Base-by-base conservation (phyloP, 169 alveolate species). In the Plasmodium gonderi region DNA sequence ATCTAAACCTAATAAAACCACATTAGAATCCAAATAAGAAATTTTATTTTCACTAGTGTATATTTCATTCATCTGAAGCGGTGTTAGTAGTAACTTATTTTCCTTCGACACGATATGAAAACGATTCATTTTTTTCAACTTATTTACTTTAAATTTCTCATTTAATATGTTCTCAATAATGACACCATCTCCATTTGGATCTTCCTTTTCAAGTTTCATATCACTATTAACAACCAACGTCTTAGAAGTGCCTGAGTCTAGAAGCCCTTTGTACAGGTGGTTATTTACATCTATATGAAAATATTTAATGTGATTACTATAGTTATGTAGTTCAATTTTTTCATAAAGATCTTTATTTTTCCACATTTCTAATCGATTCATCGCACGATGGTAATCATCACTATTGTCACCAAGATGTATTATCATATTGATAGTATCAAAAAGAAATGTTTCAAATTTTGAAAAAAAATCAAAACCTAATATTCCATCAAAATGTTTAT, bases 391-490 rank as follows among this genome's bases (percentile, higher is more conserved):
- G 14, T n/a, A 23, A 26, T 20, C 51, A 2, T n/a, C n/a, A 40
- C n/a, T 40, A 1, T 14, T 23, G 14, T n/a, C 49, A 26, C 40
- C 51, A 2, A 38, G 2, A 4, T 49, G 40, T 26, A 75, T 75
- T 3, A 20, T 75, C 90, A 89, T 89, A 40, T 42, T 42, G 0
- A 64, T 8, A 0, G 90, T 12, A 20, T 76, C 94, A 20, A 89
- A 77, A 5, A 77, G 23, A 49, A 89, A 77, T 3, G 6, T 60
- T 1, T 64, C 64, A 64, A 38, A 89, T 8, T 77, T 42, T 33
- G 68, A 11, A 17, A 89, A 77, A 31, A 89, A 77, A n/a, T 89
- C 80, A 89, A 89, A 89, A 20, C 94, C 94, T 11, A 89, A 45
- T 0, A 89, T 76, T 0, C 94, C 94, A 77, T 89, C 89, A 42